Percentiles rank a stretch among this genome's conserved stretches.
Conservation (phyloP, 2,329 filamentous ascomycete genomes). For the Camptophora hylomeconis region DNA sequence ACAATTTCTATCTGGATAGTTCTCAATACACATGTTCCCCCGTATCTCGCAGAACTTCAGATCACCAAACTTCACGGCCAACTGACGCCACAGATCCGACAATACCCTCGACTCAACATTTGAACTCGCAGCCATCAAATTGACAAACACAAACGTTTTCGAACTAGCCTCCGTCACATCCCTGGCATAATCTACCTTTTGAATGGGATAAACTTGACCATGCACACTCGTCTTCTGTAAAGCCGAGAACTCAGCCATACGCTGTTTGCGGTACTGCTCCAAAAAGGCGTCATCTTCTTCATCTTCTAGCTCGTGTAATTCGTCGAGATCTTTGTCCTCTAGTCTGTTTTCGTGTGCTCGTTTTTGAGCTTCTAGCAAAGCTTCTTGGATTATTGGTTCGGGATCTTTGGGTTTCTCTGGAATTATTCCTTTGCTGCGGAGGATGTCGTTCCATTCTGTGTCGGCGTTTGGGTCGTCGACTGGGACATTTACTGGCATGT, state of each 20-base stretch:
- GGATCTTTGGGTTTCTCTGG: conserved; percentile 96
- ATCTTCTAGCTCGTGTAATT: conserved; percentile 86
- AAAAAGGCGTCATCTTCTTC: conserved; percentile 90
- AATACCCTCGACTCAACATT: conserved; percentile 78
- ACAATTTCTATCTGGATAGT: conserved; percentile 88
- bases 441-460: conserved; percentile 99
- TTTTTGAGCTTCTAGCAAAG: conserved; percentile 67
- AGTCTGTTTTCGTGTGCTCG: conserved; percentile 84
- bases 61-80: conserved; percentile 77
- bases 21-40: conserved; percentile 85
- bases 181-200: conserved; percentile 83
- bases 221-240: conserved; percentile 67
- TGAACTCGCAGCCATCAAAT: conserved; percentile 63
- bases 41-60: conserved; percentile 96
- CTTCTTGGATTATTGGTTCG: conserved; percentile 91
- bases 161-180: conserved; percentile 87
- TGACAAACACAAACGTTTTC: conserved; percentile 55
- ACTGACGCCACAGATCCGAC: conserved; percentile 71
- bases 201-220: conserved; percentile 82
- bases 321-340: conserved; percentile 87
- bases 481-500: conserved; percentile 59
- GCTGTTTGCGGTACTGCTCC: conserved; percentile 69
- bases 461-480: conserved; percentile 93
- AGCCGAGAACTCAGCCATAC: conserved; percentile 66
- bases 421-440: conserved; percentile 90